A percentile compares a stretch with the other conserved stretches of the same genome.
Evolutionary conservation across 179 eudicot species (phyloP).

Genomic region (Patellifolia procumbens): DNA sequence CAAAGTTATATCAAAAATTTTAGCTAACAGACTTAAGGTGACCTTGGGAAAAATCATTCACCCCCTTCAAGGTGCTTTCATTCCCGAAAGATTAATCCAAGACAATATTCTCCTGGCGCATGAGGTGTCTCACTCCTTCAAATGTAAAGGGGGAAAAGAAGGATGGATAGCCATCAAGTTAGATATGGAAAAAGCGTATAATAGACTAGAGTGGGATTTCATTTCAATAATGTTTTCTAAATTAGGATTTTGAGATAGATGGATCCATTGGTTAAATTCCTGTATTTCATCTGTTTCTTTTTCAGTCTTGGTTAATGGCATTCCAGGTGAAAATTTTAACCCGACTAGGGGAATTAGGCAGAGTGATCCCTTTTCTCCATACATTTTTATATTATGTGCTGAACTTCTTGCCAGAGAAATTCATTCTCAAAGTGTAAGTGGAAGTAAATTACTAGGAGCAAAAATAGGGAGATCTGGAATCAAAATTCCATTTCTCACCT

Average conservation of each 20-base stretch:
- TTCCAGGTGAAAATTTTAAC: neutral
- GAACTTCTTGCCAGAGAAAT: neutral
- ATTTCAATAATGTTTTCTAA: neutral
- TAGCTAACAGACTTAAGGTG: too few species aligned
- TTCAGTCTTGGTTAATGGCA: neutral
- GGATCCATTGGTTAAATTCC: neutral
- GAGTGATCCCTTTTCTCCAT: neutral
- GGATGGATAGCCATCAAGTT: neutral
- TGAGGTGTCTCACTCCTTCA: neutral
- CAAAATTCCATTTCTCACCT: neutral
- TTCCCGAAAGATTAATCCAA: too few species aligned
- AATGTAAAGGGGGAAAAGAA: neutral
- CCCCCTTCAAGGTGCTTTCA: too few species aligned
- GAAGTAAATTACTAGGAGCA: neutral
- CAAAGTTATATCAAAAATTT: too few species aligned
- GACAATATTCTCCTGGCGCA: too few species aligned
- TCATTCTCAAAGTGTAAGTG: too few species aligned
- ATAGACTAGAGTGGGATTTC: neutral
- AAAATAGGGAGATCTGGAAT: too few species aligned
- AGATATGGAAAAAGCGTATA: neutral
- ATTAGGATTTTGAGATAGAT: neutral
- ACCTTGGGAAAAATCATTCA: too few species aligned
- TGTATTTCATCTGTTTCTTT: neutral
- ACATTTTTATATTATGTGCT: neutral
- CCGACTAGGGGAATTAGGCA: neutral